These are phyloP conservation scores for Lactarius hatsudake DNA, from an alignment of 768 basidiomycete species.

Conservation along the genomic window DNA sequence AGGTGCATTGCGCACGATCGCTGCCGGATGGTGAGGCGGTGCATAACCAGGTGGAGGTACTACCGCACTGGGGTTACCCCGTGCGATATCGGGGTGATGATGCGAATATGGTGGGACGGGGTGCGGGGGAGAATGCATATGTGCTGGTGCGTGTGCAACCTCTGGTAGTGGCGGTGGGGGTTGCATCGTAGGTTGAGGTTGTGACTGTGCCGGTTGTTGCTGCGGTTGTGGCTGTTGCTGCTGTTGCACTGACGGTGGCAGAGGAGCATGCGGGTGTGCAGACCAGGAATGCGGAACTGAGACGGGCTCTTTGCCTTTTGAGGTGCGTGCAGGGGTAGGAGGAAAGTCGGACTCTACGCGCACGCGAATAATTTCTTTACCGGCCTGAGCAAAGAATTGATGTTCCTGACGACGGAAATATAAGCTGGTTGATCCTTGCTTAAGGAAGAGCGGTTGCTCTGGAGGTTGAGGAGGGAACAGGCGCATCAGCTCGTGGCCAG, in stretches of 20 bases:
- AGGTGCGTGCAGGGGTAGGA: slow-evolving; percentile 18
- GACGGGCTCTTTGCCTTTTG: slow-evolving; percentile 24
- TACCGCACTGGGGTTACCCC: slow-evolving; percentile 30
- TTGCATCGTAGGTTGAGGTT: slow-evolving; percentile 13
- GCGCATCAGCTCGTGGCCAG: slow-evolving; percentile 82
- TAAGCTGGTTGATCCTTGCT: slow-evolving; percentile 63
- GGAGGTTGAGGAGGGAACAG: slow-evolving; percentile 76
- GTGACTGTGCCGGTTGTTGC: slow-evolving; percentile 2
- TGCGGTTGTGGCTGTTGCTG: neutral
- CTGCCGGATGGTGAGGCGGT: slow-evolving; percentile 19
- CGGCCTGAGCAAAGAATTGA: slow-evolving; percentile 76
- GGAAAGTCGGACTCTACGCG: slow-evolving; percentile 65
- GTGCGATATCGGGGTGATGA: slow-evolving; percentile 36
- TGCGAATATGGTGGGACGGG: slow-evolving; percentile 36
- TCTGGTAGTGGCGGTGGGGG: slow-evolving; percentile 22
- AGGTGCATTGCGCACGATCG: slow-evolving; percentile 22
- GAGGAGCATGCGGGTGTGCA: slow-evolving; percentile 29
- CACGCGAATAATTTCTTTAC: slow-evolving; percentile 73
- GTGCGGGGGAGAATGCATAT: slow-evolving; percentile 27
- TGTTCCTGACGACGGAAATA: slow-evolving; percentile 77
- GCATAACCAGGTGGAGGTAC: slow-evolving; percentile 33
- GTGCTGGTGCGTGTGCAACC: slow-evolving; percentile 20
- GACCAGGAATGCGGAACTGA: slow-evolving; percentile 14
- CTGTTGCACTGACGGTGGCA: slow-evolving; percentile 25
- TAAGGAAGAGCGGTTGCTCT: slow-evolving; percentile 47